phyloP scores from a whole-genome alignment of 306 rosid species.

The Castanea sativa region DNA sequence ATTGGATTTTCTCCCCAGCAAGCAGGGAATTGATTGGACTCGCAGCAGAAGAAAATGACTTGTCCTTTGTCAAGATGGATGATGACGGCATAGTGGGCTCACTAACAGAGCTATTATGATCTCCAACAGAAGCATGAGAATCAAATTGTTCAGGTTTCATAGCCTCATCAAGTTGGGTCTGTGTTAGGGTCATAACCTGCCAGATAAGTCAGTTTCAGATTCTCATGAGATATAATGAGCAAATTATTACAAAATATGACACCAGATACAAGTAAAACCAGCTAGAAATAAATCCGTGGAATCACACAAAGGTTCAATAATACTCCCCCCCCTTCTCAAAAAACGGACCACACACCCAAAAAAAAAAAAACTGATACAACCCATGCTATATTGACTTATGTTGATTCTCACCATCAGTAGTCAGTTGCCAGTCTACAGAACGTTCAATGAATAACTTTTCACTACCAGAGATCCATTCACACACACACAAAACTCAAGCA shows the following conservation, averaged over 20 bases:
- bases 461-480: neutral
- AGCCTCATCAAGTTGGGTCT: conserved; percentile 92
- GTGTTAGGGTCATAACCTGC: conserved; percentile 88
- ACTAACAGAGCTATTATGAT: conserved; percentile 44
- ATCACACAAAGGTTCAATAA: neutral
- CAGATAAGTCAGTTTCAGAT: conserved; percentile 25
- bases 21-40: conserved; percentile 88
- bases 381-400: neutral
- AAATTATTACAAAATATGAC: neutral
- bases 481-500: neutral
- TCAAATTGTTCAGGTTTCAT: conserved; percentile 87
- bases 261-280: neutral
- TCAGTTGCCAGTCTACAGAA: neutral
- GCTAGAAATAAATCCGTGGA: neutral
- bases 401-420: neutral
- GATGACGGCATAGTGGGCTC: conserved; percentile 65
- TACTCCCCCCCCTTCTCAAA: too few relatives aligned
- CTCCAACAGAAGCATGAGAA: conserved; percentile 60
- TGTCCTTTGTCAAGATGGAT: conserved; percentile 73
- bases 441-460: neutral
- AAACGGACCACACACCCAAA: neutral
- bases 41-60: conserved; percentile 56
- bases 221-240: conserved; percentile 1
- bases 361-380: neutral
- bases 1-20: conserved; percentile 98